A percentile compares a stretch with the other conserved stretches of the same genome.
These are phyloP conservation scores for Colletotrichum higginsianum DNA, from an alignment of 2,329 filamentous ascomycete species.

Conservation along the genomic window DNA sequence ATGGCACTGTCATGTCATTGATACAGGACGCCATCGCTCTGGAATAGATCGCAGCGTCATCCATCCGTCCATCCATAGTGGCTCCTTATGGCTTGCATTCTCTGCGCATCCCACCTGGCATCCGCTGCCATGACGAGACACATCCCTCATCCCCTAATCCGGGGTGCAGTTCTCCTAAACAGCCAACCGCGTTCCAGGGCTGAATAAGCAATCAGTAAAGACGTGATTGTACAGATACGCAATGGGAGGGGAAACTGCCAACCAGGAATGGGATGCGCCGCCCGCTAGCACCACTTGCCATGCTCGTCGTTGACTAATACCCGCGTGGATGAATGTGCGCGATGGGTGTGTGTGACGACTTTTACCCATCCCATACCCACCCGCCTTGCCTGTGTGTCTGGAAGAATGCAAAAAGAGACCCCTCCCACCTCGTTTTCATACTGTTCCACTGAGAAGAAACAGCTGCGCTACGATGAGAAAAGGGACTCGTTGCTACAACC, in stretches of 20 bases:
- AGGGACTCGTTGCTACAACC: conserved; percentile 5
- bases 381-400: background rate
- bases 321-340: background rate
- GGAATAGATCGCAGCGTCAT: conserved; percentile 10
- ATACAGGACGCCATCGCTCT: background rate
- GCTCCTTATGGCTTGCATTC: background rate
- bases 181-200: conserved; percentile 25
- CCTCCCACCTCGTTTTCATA: background rate
- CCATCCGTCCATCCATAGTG: conserved; percentile 3
- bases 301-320: conserved; percentile 30
- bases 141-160: conserved; percentile 1
- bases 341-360: conserved; percentile 4
- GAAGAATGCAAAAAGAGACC: background rate
- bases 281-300: background rate
- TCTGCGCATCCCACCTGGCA: background rate
- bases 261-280: conserved; percentile 20
- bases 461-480: conserved; percentile 12
- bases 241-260: background rate
- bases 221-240: background rate
- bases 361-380: conserved; percentile 4
- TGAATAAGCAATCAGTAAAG: conserved; percentile 28
- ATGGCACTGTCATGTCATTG: background rate
- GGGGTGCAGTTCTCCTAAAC: background rate
- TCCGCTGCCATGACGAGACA: conserved; percentile 16
- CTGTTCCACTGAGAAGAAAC: background rate